Evolutionary conservation across 108 stramenopile genomes (phyloP), one percentile per base, ranked within the genome.

Genomic region (Discostella pseudostelligera): DNA sequence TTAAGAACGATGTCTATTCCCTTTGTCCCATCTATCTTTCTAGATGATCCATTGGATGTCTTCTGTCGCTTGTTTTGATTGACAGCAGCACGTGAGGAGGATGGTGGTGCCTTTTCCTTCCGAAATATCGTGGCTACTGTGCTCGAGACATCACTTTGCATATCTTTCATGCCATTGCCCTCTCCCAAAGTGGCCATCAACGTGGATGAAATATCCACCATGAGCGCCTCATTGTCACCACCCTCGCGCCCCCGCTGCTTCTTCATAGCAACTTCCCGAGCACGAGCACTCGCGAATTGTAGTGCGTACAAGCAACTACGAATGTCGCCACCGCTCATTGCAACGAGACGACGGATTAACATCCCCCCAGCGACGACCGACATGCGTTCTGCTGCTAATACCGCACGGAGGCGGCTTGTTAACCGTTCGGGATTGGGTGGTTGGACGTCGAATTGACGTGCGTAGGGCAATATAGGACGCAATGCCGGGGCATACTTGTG

Each of bases 401-500:
- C 85, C 16, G 89, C 82, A 21, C 83, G 83, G 14, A 99, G 89
- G 26, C 96, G 86, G 14, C 84, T 74, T 1, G 92, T 76, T 49
- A 98, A 63, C 16, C 96, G 81, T 28, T 81, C 53, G 0, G 86
- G 77, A 17, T 79, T 65, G 10, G 93, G 85, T 10, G 87, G 75
- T 13, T 70, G 55, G 53, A 97, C 92, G 61, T 89, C 82, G 56
- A 98, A 97, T 8, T 93, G 82, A 36, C 75, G 72, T 6, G 93
- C 89, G 50, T 80, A 87, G 0, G 90, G 87, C n/a, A 97, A 80
- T 25, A 99, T 80, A 10, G 92, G 86, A n/a, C 95, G 76, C n/a
- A 99, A 74, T 10, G 86, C 84, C 8, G 97, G 95, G 17, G 93
- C 93, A 70, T 93, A 96, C 55, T 89, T 92, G 81, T 98, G 90